Base-by-base conservation (phyloP, 31 red algal species). In the Asparagopsis taxiformis region DNA sequence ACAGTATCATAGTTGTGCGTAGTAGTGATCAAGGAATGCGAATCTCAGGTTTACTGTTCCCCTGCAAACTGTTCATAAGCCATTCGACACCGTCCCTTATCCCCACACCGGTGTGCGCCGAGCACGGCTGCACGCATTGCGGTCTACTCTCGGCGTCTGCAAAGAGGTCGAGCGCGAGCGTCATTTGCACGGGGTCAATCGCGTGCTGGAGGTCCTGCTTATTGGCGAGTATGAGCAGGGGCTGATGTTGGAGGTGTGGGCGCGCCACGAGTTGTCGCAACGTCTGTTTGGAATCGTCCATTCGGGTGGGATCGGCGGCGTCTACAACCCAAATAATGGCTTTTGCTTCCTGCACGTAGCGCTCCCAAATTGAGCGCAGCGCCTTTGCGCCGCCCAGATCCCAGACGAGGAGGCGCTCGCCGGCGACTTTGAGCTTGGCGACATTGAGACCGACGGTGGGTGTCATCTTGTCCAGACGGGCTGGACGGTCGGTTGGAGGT, bases 361-460 rank as follows among this genome's bases (percentile, higher is more conserved):
- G 62, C 22, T 75, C 52, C 93, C 93, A 97, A 28, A 97, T 85
- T 30, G 70, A 48, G 41, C 93, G 82, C 2, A 97, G 59, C 19
- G 65, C 62, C 33, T 46, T 28, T 20, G 80, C 76, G 16, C 93
- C 93, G 46, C 93, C 93, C 29, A 97, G 73, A 48, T 97, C 93
- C 93, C 87, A 97, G 22, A 97, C 49, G 25, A 91, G 75, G 22
- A 84, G 61, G 16, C 59, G 51, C 9, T 69, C 60, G 37, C 43
- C 58, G n/a, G 41, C n/a, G 29, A 59, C 41, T 21, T 52, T 62
- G 55, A 96, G 63, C 37, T 76, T 75, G 24, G 87, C 86, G 1
- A 90, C 75, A 31, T 96, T 91, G 29, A 96, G 93, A 29, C 93
- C 93, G 10, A 96, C 89, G 1, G 93, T 96, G 3, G 93, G 89